These are phyloP conservation scores for Pyronema omphalodes DNA, from an alignment of 495 filamentous ascomycete species.

Conservation along the genomic window DNA sequence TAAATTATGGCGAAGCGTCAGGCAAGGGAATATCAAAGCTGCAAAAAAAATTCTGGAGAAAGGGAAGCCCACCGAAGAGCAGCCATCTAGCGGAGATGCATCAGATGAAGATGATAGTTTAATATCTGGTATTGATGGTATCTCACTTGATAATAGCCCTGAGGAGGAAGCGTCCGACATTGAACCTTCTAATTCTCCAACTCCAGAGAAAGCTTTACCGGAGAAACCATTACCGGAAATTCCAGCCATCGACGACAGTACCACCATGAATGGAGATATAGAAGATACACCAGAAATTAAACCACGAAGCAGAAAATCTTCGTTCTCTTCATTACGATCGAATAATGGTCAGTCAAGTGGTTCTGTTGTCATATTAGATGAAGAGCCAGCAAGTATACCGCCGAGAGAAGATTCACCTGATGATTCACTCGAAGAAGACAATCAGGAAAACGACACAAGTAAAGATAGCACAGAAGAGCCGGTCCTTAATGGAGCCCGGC, in stretches of 20 bases:
- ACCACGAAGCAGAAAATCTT: background rate
- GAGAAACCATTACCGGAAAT: background rate
- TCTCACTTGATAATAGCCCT: background rate
- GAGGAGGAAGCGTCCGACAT: background rate
- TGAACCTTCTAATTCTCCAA: background rate
- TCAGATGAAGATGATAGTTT: conserved; percentile 1
- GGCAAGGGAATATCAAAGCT: conserved; percentile 50
- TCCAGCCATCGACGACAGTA: background rate
- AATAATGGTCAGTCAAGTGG: background rate
- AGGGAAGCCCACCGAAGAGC: background rate
- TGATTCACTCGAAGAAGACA: conserved; percentile 2
- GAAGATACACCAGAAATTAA: background rate
- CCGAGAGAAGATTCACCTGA: conserved; percentile 7
- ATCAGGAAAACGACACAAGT: conserved; percentile 3
- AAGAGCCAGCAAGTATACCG: conserved; percentile 1
- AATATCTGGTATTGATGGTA: background rate
- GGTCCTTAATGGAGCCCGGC: background rate
- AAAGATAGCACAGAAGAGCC: conserved; percentile 5
- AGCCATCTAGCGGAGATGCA: background rate
- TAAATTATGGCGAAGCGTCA: conserved; percentile 71
- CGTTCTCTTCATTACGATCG: background rate
- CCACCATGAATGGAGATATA: background rate
- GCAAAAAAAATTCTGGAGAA: conserved; percentile 61
- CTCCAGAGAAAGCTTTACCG: background rate
- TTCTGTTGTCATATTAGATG: conserved; percentile 1